Evolutionary conservation across 2,329 filamentous ascomycete species (phyloP).

Genomic region (Coniella vitis): DNA sequence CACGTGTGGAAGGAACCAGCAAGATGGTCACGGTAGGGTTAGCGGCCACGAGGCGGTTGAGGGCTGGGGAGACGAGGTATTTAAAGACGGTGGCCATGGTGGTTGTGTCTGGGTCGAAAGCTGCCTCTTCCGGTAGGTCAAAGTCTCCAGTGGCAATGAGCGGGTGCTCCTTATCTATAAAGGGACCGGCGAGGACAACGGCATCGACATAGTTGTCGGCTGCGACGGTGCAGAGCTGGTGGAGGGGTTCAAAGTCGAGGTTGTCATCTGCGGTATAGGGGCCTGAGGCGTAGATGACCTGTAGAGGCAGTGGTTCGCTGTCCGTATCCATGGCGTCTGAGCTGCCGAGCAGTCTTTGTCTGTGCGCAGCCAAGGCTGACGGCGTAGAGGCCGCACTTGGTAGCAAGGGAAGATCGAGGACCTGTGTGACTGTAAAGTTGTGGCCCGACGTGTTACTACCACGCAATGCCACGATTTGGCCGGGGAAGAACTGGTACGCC

Average conservation of each 20-base stretch:
- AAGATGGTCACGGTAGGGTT: conserved; percentile 77
- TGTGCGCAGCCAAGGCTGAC: conserved; percentile 58
- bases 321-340: conserved; percentile 57
- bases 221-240: conserved; percentile 72
- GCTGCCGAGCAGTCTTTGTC: conserved; percentile 59
- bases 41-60: conserved; percentile 62
- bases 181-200: conserved; percentile 76
- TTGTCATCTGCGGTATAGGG: conserved; percentile 92
- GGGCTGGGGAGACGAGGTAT: conserved; percentile 65
- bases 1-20: conserved; percentile 75
- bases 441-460: conserved; percentile 83
- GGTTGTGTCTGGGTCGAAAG: conserved; percentile 66
- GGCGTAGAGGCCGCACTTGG: conserved; percentile 66
- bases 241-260: conserved; percentile 80
- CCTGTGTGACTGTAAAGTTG: conserved; percentile 72
- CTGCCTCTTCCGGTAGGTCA: conserved; percentile 61
- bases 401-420: conserved; percentile 68
- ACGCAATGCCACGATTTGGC: conserved; percentile 81
- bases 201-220: conserved; percentile 69
- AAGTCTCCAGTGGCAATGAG: conserved; percentile 75
- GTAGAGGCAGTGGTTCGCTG: conserved; percentile 59
- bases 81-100: conserved; percentile 81
- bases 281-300: conserved; percentile 70
- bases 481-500: conserved; percentile 81
- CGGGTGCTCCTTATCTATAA: conserved; percentile 87